Percentiles rank a stretch among this genome's conserved stretches.
These are phyloP conservation scores for Athelia sp. DNA, from an alignment of 1,284 basidiomycete genomes.

Conservation along the genomic window DNA sequence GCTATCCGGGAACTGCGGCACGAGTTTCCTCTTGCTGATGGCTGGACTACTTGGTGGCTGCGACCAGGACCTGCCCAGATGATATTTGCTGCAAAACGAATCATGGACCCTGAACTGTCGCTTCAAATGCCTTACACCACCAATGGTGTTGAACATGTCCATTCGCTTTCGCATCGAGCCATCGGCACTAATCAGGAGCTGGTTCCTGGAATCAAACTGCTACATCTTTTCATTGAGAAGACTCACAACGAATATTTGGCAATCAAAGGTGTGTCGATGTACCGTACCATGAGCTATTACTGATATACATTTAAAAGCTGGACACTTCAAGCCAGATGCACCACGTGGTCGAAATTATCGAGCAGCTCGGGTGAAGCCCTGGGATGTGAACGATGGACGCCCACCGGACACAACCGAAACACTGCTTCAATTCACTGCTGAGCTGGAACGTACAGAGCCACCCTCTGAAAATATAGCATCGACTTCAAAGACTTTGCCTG, in stretches of 20 bases:
- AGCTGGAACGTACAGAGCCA: no score
- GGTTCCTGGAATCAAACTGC: conserved; percentile 8
- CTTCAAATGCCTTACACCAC: conserved; percentile 15
- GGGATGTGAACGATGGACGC: background rate
- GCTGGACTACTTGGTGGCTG: conserved; percentile 18
- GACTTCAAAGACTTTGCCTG: no score
- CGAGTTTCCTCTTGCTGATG: conserved; percentile 10
- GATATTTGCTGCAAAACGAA: conserved; percentile 14
- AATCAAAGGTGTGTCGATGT: conserved; percentile 4
- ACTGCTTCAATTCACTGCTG: no score
- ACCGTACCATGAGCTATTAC: background rate
- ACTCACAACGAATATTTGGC: conserved; percentile 5
- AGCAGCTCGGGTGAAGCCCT: background rate
- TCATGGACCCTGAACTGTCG: conserved; percentile 15
- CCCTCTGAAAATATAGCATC: no score
- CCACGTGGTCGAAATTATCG: background rate
- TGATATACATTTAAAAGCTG: background rate
- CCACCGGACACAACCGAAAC: background rate
- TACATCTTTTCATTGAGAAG: conserved; percentile 9
- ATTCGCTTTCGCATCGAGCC: conserved; percentile 17
- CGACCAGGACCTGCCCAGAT: conserved; percentile 12
- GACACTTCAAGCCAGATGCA: background rate
- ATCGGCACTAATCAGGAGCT: conserved; percentile 12
- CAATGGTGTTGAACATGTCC: conserved; percentile 20
- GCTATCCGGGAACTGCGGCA: conserved; percentile 7